Conservation (phyloP, 169 alveolate genomes). For the Ichthyophthirius multifiliis region DNA sequence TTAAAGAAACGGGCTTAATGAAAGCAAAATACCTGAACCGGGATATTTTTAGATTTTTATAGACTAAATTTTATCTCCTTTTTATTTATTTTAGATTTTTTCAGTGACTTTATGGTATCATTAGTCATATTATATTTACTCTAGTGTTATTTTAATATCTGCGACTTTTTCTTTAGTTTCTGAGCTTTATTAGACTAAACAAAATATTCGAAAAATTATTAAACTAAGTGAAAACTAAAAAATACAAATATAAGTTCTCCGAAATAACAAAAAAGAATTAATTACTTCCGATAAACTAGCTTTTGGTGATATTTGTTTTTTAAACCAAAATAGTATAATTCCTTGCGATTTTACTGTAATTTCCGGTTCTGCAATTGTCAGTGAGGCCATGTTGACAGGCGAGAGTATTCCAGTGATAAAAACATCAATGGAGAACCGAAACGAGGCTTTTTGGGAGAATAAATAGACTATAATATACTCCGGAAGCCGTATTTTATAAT, state of each 20-base stretch:
- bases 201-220: constrained; percentile 51
- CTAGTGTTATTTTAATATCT: constrained; percentile 75
- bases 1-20: no score
- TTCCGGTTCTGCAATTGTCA: constrained; percentile 79
- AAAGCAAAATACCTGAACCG: no score
- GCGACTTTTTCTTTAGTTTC: constrained; percentile 67
- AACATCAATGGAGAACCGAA: constrained; percentile 47
- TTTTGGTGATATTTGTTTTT: neutral
- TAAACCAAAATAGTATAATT: neutral
- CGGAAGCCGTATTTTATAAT: neutral
- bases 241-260: constrained; percentile 54
- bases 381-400: constrained; percentile 91
- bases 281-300: neutral
- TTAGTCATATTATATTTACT: constrained; percentile 82
- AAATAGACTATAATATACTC: neutral
- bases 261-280: constrained; percentile 29
- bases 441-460: neutral
- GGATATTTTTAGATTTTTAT: no score
- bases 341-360: constrained; percentile 82
- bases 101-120: constrained; percentile 85
- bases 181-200: constrained; percentile 67
- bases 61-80: constrained; percentile 74
- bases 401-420: constrained; percentile 93
- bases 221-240: constrained; percentile 69
- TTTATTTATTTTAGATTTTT: constrained; percentile 81